Evolutionary conservation across 1,284 basidiomycete genomes (phyloP), one percentile per base, ranked within the genome.

Genomic region (Malassezia cuniculi): DNA sequence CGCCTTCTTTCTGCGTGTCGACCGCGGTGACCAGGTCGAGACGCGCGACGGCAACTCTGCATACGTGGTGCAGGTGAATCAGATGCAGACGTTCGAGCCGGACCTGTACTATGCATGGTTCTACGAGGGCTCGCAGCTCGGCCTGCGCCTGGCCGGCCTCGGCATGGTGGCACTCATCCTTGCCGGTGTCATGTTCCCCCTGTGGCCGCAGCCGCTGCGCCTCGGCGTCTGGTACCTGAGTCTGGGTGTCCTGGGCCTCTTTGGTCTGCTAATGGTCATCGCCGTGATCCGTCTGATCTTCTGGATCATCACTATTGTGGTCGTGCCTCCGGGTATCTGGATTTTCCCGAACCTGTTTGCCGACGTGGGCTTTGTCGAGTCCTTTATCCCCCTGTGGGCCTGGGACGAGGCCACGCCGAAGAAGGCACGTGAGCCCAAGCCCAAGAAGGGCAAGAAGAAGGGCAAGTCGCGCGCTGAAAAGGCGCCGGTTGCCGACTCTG

Each of bases 281-380:
- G 86, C 89, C 5, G 80, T 99, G 54, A 74, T 97, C 47, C 76
- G 93, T 31, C 74, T 97, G 47, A 84, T 99, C 59, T 81, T 95
- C 69, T 97, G 87, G 72, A 76, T 87, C 67, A 78, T 90, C 60
- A 89, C 90, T n/a, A 69, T 89, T 54, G 71, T 97, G 53, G 77
- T 78, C 33, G 79, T 78, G 20, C 78, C 80, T 42, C 86, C 86
- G 12, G 93, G 90, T 24, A 93, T 97, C 47, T 99, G 90, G 90
- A 82, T 97, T 72, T 99, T 95, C 75, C 90, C 93, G 0, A 85
- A 94, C 66, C 72, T 99, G 31, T 97, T 97, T 59, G 90, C 90
- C 22, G 90, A 97, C 65, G 93, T 97, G 41, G 90, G 93, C 68
- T 93, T 97, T 67, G 90, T 95, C 63, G 90, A 95, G 43, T 94